Evolutionary conservation across 2,329 filamentous ascomycete genomes (phyloP), one percentile per base, ranked within the genome.

Genomic region (Microdochium nivale): DNA sequence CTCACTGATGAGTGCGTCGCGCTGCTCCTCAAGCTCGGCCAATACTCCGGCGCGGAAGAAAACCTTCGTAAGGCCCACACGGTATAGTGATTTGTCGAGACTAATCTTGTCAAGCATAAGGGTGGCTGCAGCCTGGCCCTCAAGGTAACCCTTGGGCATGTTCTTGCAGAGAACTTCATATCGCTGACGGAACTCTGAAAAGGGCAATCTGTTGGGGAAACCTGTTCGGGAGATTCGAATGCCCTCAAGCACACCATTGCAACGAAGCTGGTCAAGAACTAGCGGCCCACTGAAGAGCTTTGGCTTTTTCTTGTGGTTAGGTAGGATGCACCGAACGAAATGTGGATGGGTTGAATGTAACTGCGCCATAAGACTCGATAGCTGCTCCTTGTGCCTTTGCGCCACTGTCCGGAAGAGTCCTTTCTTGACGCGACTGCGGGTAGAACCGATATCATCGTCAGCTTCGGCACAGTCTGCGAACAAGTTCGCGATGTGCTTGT

Each of bases 181-280:
- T 56, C 94, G 85, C 62, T 95, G 89, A 51, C 94, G 84, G 71
- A 99, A 99, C 64, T 99, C 95, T 2, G 88, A 80, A 65, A 99
- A 99, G 0, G 88, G 80, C 30, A 99, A 77, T 59, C 94, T 80
- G 65, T 99, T 99, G 49, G 94, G 94, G 66, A 99, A 99, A 24
- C 94, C 94, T 4, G 95, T 99, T 47, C 94, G 84, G 24, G 94
- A 94, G 67, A 99, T 99, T 55, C 94, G 83, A 63, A 99, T 99
- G 55, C 94, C 94, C 71, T 99, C 94, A n/a, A 99, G 77, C 2
- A 99, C 94, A 87, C 94, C 94, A 66, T 99, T 99, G 71, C 94
- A 99, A 50, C 94, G 84, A n/a, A 99, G 75, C 67, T 99, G 95
- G 62, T 99, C 94, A 5, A 99, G 78, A 1, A 99, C 95, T n/a